These are phyloP conservation scores for Sphagnum fallax DNA, from an alignment of 228 moss, liverwort and hornwort species.

Conservation along the genomic window DNA sequence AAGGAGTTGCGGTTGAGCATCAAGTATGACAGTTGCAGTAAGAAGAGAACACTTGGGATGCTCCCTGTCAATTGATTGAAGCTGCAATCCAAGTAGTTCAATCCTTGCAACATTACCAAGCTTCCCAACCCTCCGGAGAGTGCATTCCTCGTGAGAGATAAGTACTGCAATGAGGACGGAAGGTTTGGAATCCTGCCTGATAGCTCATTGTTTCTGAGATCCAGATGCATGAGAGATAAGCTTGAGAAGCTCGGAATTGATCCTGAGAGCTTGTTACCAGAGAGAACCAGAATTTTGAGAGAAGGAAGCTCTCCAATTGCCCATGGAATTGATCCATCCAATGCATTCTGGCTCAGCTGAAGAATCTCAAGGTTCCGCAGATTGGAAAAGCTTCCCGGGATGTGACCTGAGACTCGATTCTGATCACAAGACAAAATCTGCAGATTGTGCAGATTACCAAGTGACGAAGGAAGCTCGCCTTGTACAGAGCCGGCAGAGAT, in stretches of 20 bases:
- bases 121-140: conserved; percentile 15
- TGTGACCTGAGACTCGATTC: conserved; percentile 22
- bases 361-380: conserved; percentile 9
- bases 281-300: conserved; percentile 23
- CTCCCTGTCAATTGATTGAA: conserved; percentile 24
- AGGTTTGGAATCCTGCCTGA: conserved; percentile 19
- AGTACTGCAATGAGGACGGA: conserved; percentile 29
- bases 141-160: conserved; percentile 34
- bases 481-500: conserved; percentile 23
- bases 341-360: conserved; percentile 25
- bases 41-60: conserved; percentile 32
- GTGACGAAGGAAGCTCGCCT: conserved; percentile 16
- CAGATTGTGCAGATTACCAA: conserved; percentile 21
- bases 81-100: conserved; percentile 41
- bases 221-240: conserved; percentile 20
- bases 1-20: conserved; percentile 42
- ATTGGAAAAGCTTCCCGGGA: conserved; percentile 9
- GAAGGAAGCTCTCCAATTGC: conserved; percentile 14
- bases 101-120: conserved; percentile 1
- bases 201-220: conserved; percentile 28
- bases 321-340: conserved; percentile 17
- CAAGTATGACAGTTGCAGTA: conserved; percentile 22
- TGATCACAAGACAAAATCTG: conserved; percentile 19
- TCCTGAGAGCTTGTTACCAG: conserved; percentile 28
- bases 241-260: conserved; percentile 14